Base-by-base conservation (phyloP, 352 stramenopile species). In the Pythium myriotylum region DNA sequence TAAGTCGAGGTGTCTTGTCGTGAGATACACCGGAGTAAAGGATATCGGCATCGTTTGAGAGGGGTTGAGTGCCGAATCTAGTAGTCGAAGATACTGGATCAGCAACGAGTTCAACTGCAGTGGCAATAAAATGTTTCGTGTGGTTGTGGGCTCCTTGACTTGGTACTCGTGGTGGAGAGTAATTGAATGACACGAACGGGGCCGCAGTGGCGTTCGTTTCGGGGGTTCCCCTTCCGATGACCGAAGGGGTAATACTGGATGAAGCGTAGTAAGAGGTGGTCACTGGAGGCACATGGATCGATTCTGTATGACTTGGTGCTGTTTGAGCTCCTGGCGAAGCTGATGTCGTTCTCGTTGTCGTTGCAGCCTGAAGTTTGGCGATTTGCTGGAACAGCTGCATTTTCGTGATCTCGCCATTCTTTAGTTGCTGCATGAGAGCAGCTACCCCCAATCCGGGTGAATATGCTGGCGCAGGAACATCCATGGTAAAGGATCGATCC, bases 371-470 rank as follows among this genome's bases (percentile, higher is more conserved):
- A 4, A 94, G 82, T 60, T 79, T 84, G 23, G 85, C 85, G 23
- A 94, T 81, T 55, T 91, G 77, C 65, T 92, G 79, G 68, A 94
- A 94, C 47, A 94, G 73, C 64, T 94, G 77, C 74, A 89, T 88
- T 58, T 91, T 92, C 39, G 83, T 89, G 67, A 94, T 94, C 55
- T 91, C 81, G 20, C 85, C 85, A 53, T 64, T 87, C 65, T 94
- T 94, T 33, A 94, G 76, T 65, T 92, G 84, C 66, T 91, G 80
- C 79, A 94, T 89, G 57, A 92, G 78, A 37, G 62, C 77, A 9
- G 83, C 88, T 51, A 94, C 79, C 7, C 75, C 81, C 16, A 65
- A 59, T 19, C 23, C 58, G 29, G 76, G 65, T 13, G 76, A 69
- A 16, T 64, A 17, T 13, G 74, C 59, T 17, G 42, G 19, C 20